phyloP scores from a whole-genome alignment of 2,329 filamentous ascomycete genomes.

The Amauroascus niger region DNA sequence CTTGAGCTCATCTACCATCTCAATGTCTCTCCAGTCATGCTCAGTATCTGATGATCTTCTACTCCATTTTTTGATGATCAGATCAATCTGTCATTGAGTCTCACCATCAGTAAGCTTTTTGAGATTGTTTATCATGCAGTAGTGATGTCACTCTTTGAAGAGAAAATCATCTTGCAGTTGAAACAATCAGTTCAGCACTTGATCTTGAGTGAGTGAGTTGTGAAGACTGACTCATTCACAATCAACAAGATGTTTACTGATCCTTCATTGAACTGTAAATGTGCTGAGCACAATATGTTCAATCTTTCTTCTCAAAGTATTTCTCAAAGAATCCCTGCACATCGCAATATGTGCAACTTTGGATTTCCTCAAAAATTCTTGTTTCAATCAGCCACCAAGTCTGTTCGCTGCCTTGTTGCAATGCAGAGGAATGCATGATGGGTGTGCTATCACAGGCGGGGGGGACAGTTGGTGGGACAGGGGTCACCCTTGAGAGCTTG shows the following conservation, averaged over 20 bases:
- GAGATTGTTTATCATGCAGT: constrained; percentile 4
- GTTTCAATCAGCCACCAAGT: constrained; percentile 15
- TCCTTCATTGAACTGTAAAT: constrained; percentile 9
- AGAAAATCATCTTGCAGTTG: constrained; percentile 18
- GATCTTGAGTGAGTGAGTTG: constrained; percentile 6
- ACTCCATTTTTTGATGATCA: no score
- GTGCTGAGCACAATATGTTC: constrained; percentile 12
- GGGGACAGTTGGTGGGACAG: constrained; percentile 6
- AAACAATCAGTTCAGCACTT: constrained; percentile 16
- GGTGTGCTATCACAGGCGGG: constrained; percentile 9
- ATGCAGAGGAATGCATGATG: constrained; percentile 12
- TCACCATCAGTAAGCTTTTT: constrained; percentile 14
- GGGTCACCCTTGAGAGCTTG: constrained; percentile 11
- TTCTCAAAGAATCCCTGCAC: constrained; percentile 20
- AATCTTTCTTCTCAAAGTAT: constrained; percentile 20
- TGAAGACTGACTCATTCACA: constrained; percentile 13
- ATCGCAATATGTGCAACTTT: constrained; percentile 15
- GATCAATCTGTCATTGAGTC: no score
- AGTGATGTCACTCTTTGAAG: constrained; percentile 12
- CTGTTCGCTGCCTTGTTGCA: constrained; percentile 17
- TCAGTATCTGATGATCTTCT: no score
- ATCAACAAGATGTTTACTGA: background rate
- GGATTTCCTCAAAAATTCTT: constrained; percentile 18
- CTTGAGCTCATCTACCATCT: no score
- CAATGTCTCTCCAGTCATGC: no score